Base-by-base conservation (phyloP, 352 stramenopile species). In the Phytophthora lateralis region DNA sequence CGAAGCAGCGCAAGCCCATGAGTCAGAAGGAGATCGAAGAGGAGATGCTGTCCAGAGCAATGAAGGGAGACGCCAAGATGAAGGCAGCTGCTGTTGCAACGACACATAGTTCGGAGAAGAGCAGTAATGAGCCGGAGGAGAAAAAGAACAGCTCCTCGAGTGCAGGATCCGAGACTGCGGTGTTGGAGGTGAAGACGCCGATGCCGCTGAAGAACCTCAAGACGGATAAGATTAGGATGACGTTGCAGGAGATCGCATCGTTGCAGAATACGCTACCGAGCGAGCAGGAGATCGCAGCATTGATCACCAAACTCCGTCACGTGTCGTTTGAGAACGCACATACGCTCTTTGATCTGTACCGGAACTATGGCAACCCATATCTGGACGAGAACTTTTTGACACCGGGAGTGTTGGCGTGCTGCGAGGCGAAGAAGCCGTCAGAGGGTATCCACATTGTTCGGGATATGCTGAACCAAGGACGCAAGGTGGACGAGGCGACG, bases 341-440 rank as follows among this genome's bases (percentile, higher is more conserved):
- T 54, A 84, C 73, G 53, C 68, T 95, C 27, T 95, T 95, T 53
- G 84, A 95, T 55, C 69, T 95, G 38, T 95, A 93, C 59, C 83
- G 86, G 24, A 92, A 93, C 70, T 93, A 89, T 63, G 86, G 86
- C 37, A 95, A 95, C 55, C 82, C 86, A 53, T 91, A 82, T 27
- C 56, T 95, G 60, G 86, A 93, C 57, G 81, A 93, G 53, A 86
- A 85, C 42, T 95, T 95, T 26, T 62, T 95, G 20, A 88, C 80
- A 1, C 86, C 84, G 1, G 86, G 86, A 9, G 82, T 95, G n/a
- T 43, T 90, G 15, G 83, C 85, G 53, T 95, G 82, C 47, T 93
- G 83, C 35, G 79, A 91, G 17, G 84, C 83, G 11, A 85, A 90
- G 60, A 89, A 91, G 43, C 82, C 86, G 2, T 59, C 72, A 0